Evolutionary conservation across 2,329 filamentous ascomycete genomes (phyloP), one percentile per base, ranked within the genome.

Genomic region (Scedosporium dehoogii): DNA sequence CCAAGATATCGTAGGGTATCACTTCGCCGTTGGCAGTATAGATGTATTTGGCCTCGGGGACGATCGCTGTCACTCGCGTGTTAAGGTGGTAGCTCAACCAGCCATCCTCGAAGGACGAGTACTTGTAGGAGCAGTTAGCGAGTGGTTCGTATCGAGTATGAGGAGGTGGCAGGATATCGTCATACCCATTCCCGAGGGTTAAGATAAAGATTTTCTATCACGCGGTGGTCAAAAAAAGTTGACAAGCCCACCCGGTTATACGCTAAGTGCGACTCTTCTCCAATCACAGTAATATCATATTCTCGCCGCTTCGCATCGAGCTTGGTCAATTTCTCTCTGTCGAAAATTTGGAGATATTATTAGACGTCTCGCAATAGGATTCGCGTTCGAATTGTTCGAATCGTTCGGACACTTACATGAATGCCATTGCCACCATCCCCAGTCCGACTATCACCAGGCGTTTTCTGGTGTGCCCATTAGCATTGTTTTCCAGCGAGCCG

Each of bases 231-330:
- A 16, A 96, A 96, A 78, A 92, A 96, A 64, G 87, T 90, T 3
- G 91, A 96, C 59, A 96, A 79, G 3, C 92, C 92, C 33, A 96
- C 92, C 63, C 92, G 86, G 72, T 96, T 96, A 73, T 96, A 96
- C 21, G 92, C 92, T 61, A 96, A 78, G 76, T 96, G 89, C 21
- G 88, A 79, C 72, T 96, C 92, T 69, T 96, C 92, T 65, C 92
- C 92, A 65, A 97, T 88, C 10, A 96, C 91, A 1, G 91, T 81
- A 60, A 96, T 83, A 66, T 91, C 85, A 71, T 92, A 96, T 72
- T 92, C 87, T 68, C 87, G 80, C 65, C 84, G 76, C 69, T 89
- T 86, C 1, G 86, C 84, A 72, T 96, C 92, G 60, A 92, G 84
- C 69, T 96, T 96, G 70, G 96, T 80, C 9, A 96, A 75, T 74